Base-by-base conservation (phyloP, 2,329 filamentous ascomycete species). In the Aspergillus unguis region DNA sequence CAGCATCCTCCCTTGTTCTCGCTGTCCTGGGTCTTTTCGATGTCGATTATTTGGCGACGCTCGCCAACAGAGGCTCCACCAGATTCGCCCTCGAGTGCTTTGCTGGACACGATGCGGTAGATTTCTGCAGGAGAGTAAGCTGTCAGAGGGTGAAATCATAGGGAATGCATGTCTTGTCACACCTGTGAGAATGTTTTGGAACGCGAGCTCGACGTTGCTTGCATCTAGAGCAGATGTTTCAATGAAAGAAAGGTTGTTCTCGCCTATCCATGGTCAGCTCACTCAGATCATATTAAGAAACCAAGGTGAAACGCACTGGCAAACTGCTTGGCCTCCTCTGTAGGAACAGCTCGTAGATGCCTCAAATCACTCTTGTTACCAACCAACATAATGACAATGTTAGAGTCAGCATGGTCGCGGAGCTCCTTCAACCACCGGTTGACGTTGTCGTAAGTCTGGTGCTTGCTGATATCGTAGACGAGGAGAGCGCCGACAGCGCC, bases 281-380 rank as follows among this genome's bases (percentile, higher is more conserved):
- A 27, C 11, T 7, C 8, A 35, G 4, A 35, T 33, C 26, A 23
- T 45, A 28, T 11, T 25, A 44, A 35, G 8, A 31, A 35, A 7
- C n/a, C 26, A 46, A 38, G 35, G 29, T 8, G 9, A 31, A 54
- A 77, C 82, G 65, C 72, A 95, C 92, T 96, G 52, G 94, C 94
- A 84, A 99, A 99, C 59, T 90, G 83, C 79, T 97, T 99, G 65
- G 92, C 94, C 76, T 97, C 92, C 71, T 99, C 94, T 56, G 94
- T 99, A 47, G 94, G 91, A 62, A 99, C 94, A 62, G 94, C 94
- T 73, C 94, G 85, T 70, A 99, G 82, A 78, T 99, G 94, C 76
- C 92, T 89, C 87, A 97, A 88, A 95, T 99, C 94, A 76, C 92
- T 97, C 88, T 99, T 99, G 85, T 99, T 99, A 75, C 94, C 94